A percentile compares a stretch with the other conserved stretches of the same genome.
These are phyloP conservation scores for Kazachstania psychrophila DNA, from an alignment of 805 yeast genomes.

Conservation along the genomic window DNA sequence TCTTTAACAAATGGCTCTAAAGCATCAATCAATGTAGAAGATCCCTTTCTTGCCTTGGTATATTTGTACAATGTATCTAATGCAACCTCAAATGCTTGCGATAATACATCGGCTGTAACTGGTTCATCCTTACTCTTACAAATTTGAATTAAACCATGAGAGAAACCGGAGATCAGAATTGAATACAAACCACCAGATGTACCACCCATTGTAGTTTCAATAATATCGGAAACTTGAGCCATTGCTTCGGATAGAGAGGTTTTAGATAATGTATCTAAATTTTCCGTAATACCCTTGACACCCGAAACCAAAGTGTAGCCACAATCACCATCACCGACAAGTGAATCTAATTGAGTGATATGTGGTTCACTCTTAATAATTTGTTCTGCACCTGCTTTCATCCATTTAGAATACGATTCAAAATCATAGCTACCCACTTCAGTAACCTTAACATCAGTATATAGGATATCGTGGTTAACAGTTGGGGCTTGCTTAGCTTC, in stretches of 20 bases:
- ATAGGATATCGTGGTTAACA: constrained; percentile 23
- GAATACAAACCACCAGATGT: constrained; percentile 92
- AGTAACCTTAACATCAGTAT: constrained; percentile 27
- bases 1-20: constrained; percentile 75
- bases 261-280: constrained; percentile 37
- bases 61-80: constrained; percentile 69
- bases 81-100: constrained; percentile 47
- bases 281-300: constrained; percentile 57
- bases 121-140: constrained; percentile 21
- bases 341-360: constrained; percentile 75
- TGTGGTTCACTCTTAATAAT: constrained; percentile 65
- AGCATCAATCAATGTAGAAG: constrained; percentile 82
- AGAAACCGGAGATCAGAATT: constrained; percentile 71
- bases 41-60: constrained; percentile 83
- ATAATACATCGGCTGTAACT: constrained; percentile 31
- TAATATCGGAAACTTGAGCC: constrained; percentile 67
- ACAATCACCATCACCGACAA: constrained; percentile 96
- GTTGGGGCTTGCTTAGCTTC: constrained; percentile 25
- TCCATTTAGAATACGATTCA: constrained; percentile 27
- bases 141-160: constrained; percentile 37
- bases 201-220: constrained; percentile 94
- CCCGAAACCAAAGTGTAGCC: constrained; percentile 86
- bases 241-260: constrained; percentile 44
- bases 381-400: constrained; percentile 42
- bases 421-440: constrained; percentile 33